Evolutionary conservation across 345 rosid genomes (phyloP).

Genomic region (Salix koriyanagi): DNA sequence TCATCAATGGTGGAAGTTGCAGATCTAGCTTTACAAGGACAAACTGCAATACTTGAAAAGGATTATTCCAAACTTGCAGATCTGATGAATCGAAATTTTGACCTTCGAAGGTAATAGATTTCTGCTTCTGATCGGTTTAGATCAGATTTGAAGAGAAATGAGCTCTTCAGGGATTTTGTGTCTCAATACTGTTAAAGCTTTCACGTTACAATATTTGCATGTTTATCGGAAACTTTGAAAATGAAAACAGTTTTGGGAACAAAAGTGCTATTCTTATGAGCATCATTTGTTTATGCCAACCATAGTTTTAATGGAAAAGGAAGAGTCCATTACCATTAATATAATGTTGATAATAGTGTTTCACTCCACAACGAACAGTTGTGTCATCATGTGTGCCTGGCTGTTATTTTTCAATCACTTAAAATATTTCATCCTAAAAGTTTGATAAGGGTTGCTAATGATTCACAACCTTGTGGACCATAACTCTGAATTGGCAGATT

Average conservation of each 20-base stretch:
- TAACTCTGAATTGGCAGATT: background rate
- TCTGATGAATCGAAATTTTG: slow-evolving; percentile 80
- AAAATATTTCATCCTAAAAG: too few species aligned
- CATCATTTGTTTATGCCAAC: background rate
- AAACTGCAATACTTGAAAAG: slow-evolving; percentile 50
- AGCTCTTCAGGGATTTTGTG: too few species aligned
- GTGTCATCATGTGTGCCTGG: too few species aligned
- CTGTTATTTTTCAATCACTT: too few species aligned
- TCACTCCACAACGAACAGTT: too few species aligned
- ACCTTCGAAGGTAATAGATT: slow-evolving; percentile 61
- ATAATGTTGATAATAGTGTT: too few species aligned
- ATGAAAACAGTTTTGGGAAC: background rate
- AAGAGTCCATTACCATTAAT: too few species aligned
- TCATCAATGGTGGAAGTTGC: slow-evolving; percentile 70
- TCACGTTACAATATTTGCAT: background rate
- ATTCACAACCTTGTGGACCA: background rate
- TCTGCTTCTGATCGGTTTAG: background rate
- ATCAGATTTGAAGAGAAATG: background rate
- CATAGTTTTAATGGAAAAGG: too few species aligned
- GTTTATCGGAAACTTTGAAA: background rate
- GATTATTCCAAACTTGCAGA: slow-evolving; percentile 59
- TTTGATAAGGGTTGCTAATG: too few species aligned
- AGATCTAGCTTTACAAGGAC: slow-evolving; percentile 62
- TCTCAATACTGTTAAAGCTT: background rate
- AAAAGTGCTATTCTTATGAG: background rate